phyloP scores from a whole-genome alignment of 768 basidiomycete species.

The Tephrocybe sp. region DNA sequence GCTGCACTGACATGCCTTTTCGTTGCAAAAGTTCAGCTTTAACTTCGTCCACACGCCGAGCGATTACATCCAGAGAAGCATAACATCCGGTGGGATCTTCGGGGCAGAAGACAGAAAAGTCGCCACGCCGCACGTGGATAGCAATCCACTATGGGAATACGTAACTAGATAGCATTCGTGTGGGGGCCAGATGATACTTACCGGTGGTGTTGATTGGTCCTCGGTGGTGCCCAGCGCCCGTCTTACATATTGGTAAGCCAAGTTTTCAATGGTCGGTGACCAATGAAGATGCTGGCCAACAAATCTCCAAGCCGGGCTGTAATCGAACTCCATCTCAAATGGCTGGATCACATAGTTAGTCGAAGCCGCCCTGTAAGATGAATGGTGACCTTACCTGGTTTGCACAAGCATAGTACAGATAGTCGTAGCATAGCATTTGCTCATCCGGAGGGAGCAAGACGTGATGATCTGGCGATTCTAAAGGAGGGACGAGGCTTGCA shows the following conservation, averaged over 20 bases:
- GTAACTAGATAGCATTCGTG: neutral
- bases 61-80: constrained; percentile 52
- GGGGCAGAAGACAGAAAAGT: constrained; percentile 50
- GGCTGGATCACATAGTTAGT: constrained; percentile 33
- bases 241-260: constrained; percentile 48
- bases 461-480: constrained; percentile 38
- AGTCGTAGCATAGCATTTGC: constrained; percentile 52
- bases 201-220: constrained; percentile 44
- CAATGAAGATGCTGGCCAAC: constrained; percentile 55
- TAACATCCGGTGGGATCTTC: constrained; percentile 47
- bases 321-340: constrained; percentile 56
- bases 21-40: constrained; percentile 45
- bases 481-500: constrained; percentile 37
- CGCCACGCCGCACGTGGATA: constrained; percentile 56
- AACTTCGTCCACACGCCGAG: constrained; percentile 55
- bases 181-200: constrained; percentile 24
- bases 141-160: constrained; percentile 47
- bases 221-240: constrained; percentile 39
- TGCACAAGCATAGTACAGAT: constrained; percentile 49
- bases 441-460: constrained; percentile 50
- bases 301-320: constrained; percentile 57
- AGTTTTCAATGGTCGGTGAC: constrained; percentile 36
- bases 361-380: neutral
- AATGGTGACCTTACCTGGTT: constrained; percentile 36
- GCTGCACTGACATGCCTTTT: constrained; percentile 44